These are phyloP conservation scores for Exophiala sp. DNA, from an alignment of 2,329 filamentous ascomycete species.

Conservation along the genomic window DNA sequence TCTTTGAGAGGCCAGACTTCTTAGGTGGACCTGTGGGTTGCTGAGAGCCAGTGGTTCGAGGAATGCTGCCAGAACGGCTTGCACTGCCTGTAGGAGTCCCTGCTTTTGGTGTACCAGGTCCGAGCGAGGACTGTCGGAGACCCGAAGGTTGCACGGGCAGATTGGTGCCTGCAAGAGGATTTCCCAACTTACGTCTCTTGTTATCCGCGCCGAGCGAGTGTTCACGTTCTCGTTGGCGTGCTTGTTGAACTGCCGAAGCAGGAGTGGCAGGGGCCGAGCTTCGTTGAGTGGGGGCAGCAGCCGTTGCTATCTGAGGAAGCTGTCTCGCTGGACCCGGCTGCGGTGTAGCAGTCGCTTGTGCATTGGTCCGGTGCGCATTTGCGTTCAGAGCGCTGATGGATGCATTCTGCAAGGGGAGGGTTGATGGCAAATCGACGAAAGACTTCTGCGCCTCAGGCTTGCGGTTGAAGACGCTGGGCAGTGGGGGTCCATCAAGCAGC, in stretches of 20 bases:
- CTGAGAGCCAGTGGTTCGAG: slow-evolving; percentile 35
- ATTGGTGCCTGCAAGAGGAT: slow-evolving; percentile 27
- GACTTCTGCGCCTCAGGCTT: slow-evolving; percentile 45
- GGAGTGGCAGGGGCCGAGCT: slow-evolving; percentile 44
- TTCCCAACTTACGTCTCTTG: slow-evolving; percentile 55
- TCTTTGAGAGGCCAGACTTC: slow-evolving; percentile 50
- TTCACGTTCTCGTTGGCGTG: slow-evolving; percentile 47
- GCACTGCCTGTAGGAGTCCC: slow-evolving; percentile 45
- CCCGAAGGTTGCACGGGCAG: slow-evolving; percentile 51
- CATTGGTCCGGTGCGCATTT: slow-evolving; percentile 46
- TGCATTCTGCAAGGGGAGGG: slow-evolving; percentile 49
- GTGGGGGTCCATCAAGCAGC: slow-evolving; percentile 52
- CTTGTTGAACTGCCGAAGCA: slow-evolving; percentile 31
- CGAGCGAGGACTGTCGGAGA: slow-evolving; percentile 56
- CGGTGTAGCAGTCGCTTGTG: slow-evolving; percentile 39
- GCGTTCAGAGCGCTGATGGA: slow-evolving; percentile 52
- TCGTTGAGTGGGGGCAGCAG: slow-evolving; percentile 27
- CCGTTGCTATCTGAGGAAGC: slow-evolving; percentile 30
- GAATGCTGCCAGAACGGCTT: slow-evolving; percentile 55
- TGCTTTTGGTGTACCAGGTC: slow-evolving; percentile 58
- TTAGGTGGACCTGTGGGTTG: slow-evolving; percentile 44
- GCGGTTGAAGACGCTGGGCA: slow-evolving; percentile 54
- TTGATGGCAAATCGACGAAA: slow-evolving; percentile 45
- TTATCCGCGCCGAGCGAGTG: slow-evolving; percentile 51
- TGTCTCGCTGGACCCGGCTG: slow-evolving; percentile 29